These are phyloP conservation scores for Aspergillus piperis DNA, from an alignment of 2,329 filamentous ascomycete species.

Conservation along the genomic window DNA sequence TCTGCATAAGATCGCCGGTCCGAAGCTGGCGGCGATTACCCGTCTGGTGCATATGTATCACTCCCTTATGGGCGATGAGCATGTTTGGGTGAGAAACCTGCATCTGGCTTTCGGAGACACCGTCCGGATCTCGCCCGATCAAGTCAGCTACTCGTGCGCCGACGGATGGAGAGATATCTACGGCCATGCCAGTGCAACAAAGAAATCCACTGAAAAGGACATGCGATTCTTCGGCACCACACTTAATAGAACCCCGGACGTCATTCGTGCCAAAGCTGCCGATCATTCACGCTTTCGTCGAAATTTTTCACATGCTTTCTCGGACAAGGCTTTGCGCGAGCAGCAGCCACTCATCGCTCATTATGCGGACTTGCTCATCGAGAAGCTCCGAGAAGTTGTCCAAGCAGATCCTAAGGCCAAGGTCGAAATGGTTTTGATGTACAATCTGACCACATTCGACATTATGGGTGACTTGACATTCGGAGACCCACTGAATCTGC, in stretches of 20 bases:
- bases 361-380: conserved; percentile 33
- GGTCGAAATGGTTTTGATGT: conserved; percentile 9
- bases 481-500: conserved; percentile 14
- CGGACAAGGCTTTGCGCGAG: conserved; percentile 34
- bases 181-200: conserved; percentile 30
- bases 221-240: conserved; percentile 22
- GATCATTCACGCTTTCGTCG: conserved; percentile 37
- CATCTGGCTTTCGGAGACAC: conserved; percentile 33
- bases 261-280: conserved; percentile 28
- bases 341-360: conserved; percentile 36
- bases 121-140: conserved; percentile 43
- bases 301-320: conserved; percentile 39
- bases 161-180: conserved; percentile 41
- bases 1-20: conserved; percentile 11
- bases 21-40: conserved; percentile 9
- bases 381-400: conserved; percentile 14
- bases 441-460: conserved; percentile 21
- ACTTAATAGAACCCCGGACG: conserved; percentile 25
- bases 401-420: not conserved
- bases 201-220: conserved; percentile 28
- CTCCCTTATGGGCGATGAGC: conserved; percentile 4
- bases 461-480: conserved; percentile 23
- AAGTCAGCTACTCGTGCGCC: conserved; percentile 38
- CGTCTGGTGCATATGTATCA: conserved; percentile 9
- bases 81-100: conserved; percentile 21